These are phyloP conservation scores for Symbiotaphrina buchneri DNA, from an alignment of 495 filamentous ascomycete genomes.

Conservation along the genomic window DNA sequence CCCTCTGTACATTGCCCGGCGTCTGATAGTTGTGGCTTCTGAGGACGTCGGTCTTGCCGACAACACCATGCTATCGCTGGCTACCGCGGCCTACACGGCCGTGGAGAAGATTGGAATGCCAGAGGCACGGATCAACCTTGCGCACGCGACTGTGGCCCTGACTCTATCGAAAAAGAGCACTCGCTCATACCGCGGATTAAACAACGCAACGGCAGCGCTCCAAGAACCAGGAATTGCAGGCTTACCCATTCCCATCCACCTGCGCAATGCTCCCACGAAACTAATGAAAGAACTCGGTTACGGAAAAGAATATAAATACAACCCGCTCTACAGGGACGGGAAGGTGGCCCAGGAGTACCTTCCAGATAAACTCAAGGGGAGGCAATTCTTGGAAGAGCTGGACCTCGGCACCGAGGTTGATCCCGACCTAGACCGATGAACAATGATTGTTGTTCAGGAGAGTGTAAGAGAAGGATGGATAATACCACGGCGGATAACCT, in stretches of 20 bases:
- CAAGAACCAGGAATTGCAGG: constrained; percentile 57
- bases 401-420: constrained; percentile 68
- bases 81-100: constrained; percentile 64
- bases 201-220: constrained; percentile 45
- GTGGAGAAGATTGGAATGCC: constrained; percentile 84
- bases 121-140: constrained; percentile 80
- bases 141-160: constrained; percentile 69
- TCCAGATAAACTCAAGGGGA: constrained; percentile 43
- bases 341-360: constrained; percentile 77
- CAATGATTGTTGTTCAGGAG: too few species aligned
- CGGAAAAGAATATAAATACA: constrained; percentile 89
- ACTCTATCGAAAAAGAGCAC: constrained; percentile 69
- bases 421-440: constrained; percentile 29
- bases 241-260: constrained; percentile 62
- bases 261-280: constrained; percentile 77
- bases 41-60: constrained; percentile 89
- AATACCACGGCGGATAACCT: too few species aligned
- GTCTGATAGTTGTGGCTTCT: constrained; percentile 77
- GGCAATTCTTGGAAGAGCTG: constrained; percentile 56
- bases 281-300: constrained; percentile 86
- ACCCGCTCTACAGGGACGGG: constrained; percentile 72
- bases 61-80: constrained; percentile 61
- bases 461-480: too few species aligned
- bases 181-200: constrained; percentile 61
- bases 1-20: constrained; percentile 72